These are phyloP conservation scores for Nepenthes alata DNA, from an alignment of 179 eudicot genomes.

Conservation along the genomic window DNA sequence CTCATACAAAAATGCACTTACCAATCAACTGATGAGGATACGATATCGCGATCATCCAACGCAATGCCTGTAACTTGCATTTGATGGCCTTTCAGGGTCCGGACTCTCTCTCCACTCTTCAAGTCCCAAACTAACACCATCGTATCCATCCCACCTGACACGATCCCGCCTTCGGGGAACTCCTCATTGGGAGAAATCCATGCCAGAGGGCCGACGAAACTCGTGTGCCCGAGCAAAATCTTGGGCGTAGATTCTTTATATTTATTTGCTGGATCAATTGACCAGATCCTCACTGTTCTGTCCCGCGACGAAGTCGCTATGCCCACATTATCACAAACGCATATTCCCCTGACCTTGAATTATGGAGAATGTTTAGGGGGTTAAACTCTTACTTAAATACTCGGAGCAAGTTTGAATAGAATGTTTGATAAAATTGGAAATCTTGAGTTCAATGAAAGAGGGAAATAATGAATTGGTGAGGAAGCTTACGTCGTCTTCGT, in stretches of 20 bases:
- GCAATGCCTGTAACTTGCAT: conserved; percentile 81
- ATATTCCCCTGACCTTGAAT: conserved; percentile 64
- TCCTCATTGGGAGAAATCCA: conserved; percentile 75
- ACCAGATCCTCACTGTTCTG: conserved; percentile 73
- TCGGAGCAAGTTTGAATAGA: background rate
- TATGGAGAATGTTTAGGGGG: conserved; percentile 2
- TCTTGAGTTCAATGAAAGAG: conserved; percentile 2
- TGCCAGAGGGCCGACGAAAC: conserved; percentile 81
- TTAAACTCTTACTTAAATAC: background rate
- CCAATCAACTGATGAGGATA: conserved; percentile 78
- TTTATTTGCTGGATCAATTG: conserved; percentile 35
- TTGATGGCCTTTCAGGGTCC: conserved; percentile 53
- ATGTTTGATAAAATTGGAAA: conserved; percentile 3
- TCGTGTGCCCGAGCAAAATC: conserved; percentile 71
- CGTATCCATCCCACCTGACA: conserved; percentile 96
- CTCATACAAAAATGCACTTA: conserved; percentile 13
- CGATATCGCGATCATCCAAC: conserved; percentile 60
- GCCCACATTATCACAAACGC: conserved; percentile 65
- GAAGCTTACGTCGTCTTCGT: conserved; percentile 62
- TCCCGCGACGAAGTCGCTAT: conserved; percentile 90
- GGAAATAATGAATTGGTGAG: too few species aligned
- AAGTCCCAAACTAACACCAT: conserved; percentile 69
- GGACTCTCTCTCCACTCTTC: conserved; percentile 54
- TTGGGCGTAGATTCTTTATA: conserved; percentile 28
- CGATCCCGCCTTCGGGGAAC: conserved; percentile 67